These are phyloP conservation scores for Oryza glaberrima DNA, from an alignment of 176 grass and related monocot genomes.

Conservation along the genomic window DNA sequence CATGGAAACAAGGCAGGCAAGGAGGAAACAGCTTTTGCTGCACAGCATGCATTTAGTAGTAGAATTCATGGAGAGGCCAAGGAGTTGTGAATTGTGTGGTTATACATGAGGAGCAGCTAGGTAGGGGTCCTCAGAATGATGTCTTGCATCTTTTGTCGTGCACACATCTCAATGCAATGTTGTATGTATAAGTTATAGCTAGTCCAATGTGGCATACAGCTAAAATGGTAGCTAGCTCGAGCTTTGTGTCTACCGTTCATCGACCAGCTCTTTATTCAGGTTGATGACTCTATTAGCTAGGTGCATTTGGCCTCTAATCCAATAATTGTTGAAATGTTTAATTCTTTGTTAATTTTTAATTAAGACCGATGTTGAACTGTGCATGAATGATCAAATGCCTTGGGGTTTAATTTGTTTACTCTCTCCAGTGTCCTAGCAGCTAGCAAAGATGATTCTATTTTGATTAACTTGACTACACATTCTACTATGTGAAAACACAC, in stretches of 20 bases:
- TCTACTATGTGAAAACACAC: neutral
- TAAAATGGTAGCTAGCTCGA: neutral
- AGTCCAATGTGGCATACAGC: too few relatives aligned
- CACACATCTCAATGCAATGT: neutral
- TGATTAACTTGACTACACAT: neutral
- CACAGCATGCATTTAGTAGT: neutral
- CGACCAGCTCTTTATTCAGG: neutral
- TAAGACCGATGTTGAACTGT: neutral
- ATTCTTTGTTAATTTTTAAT: neutral
- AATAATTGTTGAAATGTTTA: neutral
- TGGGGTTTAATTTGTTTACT: neutral
- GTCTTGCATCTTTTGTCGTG: constrained; percentile 14
- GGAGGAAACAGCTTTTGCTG: constrained; percentile 1
- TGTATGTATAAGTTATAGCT: too few relatives aligned
- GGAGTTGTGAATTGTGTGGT: neutral
- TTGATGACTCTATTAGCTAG: neutral
- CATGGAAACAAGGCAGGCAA: neutral
- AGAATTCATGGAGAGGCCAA: constrained; percentile 13
- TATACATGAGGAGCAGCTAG: neutral
- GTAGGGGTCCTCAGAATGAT: neutral
- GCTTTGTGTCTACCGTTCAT: neutral
- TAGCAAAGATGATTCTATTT: constrained; percentile 14
- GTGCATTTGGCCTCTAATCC: neutral
- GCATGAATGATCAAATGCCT: constrained; percentile 8
- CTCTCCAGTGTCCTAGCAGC: neutral